These are phyloP conservation scores for Pilasporangium apinafurcum DNA, from an alignment of 352 stramenopile species.

Conservation along the genomic window DNA sequence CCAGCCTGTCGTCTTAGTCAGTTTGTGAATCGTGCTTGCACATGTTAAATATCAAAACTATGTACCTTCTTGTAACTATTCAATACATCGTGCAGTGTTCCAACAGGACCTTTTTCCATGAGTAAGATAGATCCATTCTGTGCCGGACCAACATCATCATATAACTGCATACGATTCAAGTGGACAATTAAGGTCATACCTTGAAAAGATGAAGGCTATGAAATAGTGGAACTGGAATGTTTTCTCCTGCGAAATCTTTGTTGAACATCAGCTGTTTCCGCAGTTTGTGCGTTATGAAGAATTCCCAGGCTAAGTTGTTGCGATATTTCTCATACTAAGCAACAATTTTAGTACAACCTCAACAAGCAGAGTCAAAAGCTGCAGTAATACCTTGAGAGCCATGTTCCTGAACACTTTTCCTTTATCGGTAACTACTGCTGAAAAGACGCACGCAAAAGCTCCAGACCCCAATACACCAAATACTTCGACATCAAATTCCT, in stretches of 20 bases:
- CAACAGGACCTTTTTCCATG: slow-evolving; percentile 60
- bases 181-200: slow-evolving; percentile 13
- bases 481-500: slow-evolving; percentile 27
- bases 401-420: slow-evolving; percentile 17
- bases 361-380: background rate
- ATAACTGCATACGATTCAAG: no score
- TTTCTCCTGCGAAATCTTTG: slow-evolving; percentile 9
- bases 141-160: background rate
- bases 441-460: slow-evolving; percentile 73
- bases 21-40: no score
- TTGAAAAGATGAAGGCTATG: slow-evolving; percentile 52
- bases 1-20: no score
- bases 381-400: slow-evolving; percentile 53
- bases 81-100: slow-evolving; percentile 74
- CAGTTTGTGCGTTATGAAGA: slow-evolving; percentile 61
- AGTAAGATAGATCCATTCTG: slow-evolving; percentile 75
- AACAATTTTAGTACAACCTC: background rate
- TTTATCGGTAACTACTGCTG: slow-evolving; percentile 24
- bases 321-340: slow-evolving; percentile 61
- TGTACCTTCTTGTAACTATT: slow-evolving; percentile 74
- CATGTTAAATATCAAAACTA: background rate
- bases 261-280: slow-evolving; percentile 20
- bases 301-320: slow-evolving; percentile 75
- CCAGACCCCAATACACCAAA: slow-evolving; percentile 61
- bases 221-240: slow-evolving; percentile 34